Evolutionary conservation across 176 grass and related monocot genomes (phyloP), one percentile per base, ranked within the genome.

Genomic region (Carex parvula): DNA sequence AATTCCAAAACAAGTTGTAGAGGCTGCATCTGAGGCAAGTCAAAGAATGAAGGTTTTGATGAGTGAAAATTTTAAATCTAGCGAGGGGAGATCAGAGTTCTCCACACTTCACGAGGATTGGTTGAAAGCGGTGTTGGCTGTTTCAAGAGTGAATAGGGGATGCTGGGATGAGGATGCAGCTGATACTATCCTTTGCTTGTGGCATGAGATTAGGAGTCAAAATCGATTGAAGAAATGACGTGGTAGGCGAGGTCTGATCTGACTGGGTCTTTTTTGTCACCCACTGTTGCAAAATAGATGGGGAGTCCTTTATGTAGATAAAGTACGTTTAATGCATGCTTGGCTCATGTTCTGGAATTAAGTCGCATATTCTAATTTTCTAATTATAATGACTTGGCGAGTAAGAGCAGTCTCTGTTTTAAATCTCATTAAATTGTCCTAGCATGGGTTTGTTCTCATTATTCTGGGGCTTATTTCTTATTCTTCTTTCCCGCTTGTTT

Each of bases 91-190:
- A 24, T 91, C 91, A 0, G 82, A 88, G 50, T 98, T 98, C 79
- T 98, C 95, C 15, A 93, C 89, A 16, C 91, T 93, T 26, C 95
- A 98, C 2, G 95, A 98, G 71, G 92, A 98, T 79, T 94, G 95
- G 95, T 60, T 94, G 63, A 91, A 86, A 58, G 81, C 83, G 15
- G 83, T 91, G 66, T 6, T 90, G 69, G 86, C 79, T 5, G 18
- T 93, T 79, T 84, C 85, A 1, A 37, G 75, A 6, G 41, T 61
- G 18, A 81, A 66, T 66, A 87, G 70, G 9, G 81, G 37, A 46
- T 63, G 67, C 60, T 68, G 85, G 83, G 86, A 98, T 29, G 92
- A 94, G 55, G 95, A 98, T 83, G 81, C 32, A 44, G 85, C 87
- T 59, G 95, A 93, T 90, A 93, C 88, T 15, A 55, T 90, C 76